Base-by-base conservation (phyloP, 805 yeast species). In the Pichia californica region DNA sequence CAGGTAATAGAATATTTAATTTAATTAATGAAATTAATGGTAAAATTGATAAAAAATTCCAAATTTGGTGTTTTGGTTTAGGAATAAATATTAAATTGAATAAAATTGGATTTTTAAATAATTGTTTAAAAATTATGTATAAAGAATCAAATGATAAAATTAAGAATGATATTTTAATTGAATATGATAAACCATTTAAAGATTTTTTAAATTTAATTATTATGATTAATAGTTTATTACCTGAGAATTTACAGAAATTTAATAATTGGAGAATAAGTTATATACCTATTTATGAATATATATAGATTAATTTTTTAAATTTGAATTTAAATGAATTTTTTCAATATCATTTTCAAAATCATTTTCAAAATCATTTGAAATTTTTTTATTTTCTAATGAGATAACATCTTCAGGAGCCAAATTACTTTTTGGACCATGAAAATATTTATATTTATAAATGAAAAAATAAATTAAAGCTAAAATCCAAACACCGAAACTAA, bases 31-130 rank as follows among this genome's bases (percentile, higher is more conserved):
- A 51, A 7, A 46, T 47, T 5, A 31, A 49, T 4, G 40, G 45
- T 10, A 39, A 40, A 6, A 31, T 37, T 18, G 23, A n/a, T n/a
- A n/a, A n/a, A n/a, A n/a, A n/a, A n/a, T n/a, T 57, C 0, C 45
- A 65, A 38, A 34, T 74, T 2, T 79, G 84, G 82, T 70, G 78
- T 10, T 72, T 78, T 53, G 76, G 69, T 52, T 57, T 63, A 23
- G 73, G 71, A 6, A 52, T 74, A 19, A 44, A 51, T 14, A 42
- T 45, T 5, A 37, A 29, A 8, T 11, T 31, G 3, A 36, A 40
- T 7, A 43, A 36, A 4, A 3, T 35, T 7, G 25, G 15, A 3
- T 14, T 40, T 15, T 53, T 43, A 36, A 49, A 28, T 11, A 51
- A 60, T 41, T 59, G 74, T 1, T 51, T 76, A 42, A 79, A 79